These are phyloP conservation scores for Fusarium concolor DNA, from an alignment of 2,329 filamentous ascomycete genomes.

Conservation along the genomic window DNA sequence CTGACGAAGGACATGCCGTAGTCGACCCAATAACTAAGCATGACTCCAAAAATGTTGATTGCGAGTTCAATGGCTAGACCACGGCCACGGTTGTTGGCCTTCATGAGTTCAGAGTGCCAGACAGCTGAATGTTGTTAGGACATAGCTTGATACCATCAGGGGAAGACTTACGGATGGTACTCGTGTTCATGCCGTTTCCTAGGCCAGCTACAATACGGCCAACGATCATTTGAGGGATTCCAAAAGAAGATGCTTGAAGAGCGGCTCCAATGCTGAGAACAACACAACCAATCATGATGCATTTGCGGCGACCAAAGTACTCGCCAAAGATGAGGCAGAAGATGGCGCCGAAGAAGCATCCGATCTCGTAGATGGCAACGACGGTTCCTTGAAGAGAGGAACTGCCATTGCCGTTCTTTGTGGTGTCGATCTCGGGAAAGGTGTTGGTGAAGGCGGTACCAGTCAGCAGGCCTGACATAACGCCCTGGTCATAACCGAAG, in stretches of 20 bases:
- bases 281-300: constrained; percentile 55
- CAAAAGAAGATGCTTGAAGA: constrained; percentile 55
- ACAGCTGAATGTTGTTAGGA: constrained; percentile 41
- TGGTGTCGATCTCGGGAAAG: constrained; percentile 53
- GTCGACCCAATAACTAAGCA: constrained; percentile 53
- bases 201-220: constrained; percentile 59
- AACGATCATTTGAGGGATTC: constrained; percentile 57
- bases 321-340: constrained; percentile 56
- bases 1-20: constrained; percentile 54
- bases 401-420: constrained; percentile 52
- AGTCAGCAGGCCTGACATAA: constrained; percentile 51
- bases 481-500: constrained; percentile 50
- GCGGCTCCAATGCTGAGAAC: constrained; percentile 57
- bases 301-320: constrained; percentile 55
- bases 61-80: constrained; percentile 48
- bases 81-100: constrained; percentile 53
- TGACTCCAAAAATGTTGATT: constrained; percentile 55
- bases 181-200: constrained; percentile 61
- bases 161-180: constrained; percentile 54
- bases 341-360: constrained; percentile 61
- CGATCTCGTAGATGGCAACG: constrained; percentile 60
- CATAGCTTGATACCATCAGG: no score
- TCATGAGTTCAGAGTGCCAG: constrained; percentile 58
- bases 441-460: constrained; percentile 49
- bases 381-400: constrained; percentile 59